Conservation (phyloP, 2,329 filamentous ascomycete genomes). For the Sporothrix phasma region DNA sequence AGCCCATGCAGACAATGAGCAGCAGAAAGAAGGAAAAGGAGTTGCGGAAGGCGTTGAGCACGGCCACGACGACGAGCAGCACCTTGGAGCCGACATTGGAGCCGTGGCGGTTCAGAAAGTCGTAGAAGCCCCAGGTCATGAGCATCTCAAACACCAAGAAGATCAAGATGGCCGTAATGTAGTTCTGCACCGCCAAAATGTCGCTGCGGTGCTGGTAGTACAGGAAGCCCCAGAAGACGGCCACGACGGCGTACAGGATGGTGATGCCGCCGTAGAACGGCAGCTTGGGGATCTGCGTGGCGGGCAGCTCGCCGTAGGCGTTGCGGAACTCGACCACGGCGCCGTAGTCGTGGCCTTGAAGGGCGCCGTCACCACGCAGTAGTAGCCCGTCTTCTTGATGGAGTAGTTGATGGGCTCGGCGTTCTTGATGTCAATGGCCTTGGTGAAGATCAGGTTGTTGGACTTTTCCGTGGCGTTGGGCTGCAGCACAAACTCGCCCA, state of each 20-base stretch:
- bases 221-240: conserved; percentile 82
- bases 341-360: conserved; percentile 61
- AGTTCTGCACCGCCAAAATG: conserved; percentile 96
- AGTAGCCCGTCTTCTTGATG: conserved; percentile 87
- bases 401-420: conserved; percentile 67
- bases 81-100: conserved; percentile 74
- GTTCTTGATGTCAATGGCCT: conserved; percentile 72
- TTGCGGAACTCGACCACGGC: conserved; percentile 89
- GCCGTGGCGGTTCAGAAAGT: conserved; percentile 86
- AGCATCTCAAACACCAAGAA: conserved; percentile 94
- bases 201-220: conserved; percentile 92
- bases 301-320: conserved; percentile 89
- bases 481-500: conserved; percentile 75
- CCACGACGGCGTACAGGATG: conserved; percentile 83
- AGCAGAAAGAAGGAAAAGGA: conserved; percentile 98
- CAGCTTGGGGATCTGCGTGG: conserved; percentile 90
- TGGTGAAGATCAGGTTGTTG: conserved; percentile 62
- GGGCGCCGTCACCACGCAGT: conserved; percentile 74
- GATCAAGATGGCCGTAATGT: conserved; percentile 91
- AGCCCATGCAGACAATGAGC: conserved; percentile 98
- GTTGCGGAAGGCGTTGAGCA: conserved; percentile 87
- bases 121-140: conserved; percentile 98
- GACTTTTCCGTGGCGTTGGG: conserved; percentile 65
- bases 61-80: conserved; percentile 80
- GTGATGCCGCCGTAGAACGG: conserved; percentile 94